Percentiles rank a stretch among this genome's conserved stretches.
phyloP scores from a whole-genome alignment of 768 basidiomycete species.

The Boletellus ananiceps region DNA sequence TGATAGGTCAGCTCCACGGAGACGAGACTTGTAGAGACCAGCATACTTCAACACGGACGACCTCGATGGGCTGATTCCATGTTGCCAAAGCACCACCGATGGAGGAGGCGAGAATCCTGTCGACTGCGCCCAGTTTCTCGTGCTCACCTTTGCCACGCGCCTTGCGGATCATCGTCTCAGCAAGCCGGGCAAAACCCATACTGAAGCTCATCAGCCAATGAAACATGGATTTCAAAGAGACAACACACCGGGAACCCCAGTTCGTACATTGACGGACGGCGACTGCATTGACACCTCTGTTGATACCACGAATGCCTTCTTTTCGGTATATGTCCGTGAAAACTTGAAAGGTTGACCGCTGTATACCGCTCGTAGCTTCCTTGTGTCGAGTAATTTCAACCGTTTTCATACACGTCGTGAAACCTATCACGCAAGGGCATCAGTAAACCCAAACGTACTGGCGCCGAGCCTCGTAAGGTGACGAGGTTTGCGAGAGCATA shows the following conservation, averaged over 20 bases:
- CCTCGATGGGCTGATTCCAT: conserved; percentile 99
- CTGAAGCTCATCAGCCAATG: conserved; percentile 36
- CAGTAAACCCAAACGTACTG: conserved; percentile 4
- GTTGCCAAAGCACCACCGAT: conserved; percentile 94
- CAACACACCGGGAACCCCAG: conserved; percentile 80
- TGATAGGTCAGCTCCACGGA: conserved; percentile 4
- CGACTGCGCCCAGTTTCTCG: conserved; percentile 67
- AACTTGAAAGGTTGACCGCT: conserved; percentile 91
- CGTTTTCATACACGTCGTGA: conserved; percentile 99
- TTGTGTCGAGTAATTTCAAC: conserved; percentile 97
- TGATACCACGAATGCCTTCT: conserved; percentile 93
- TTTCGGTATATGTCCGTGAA: conserved; percentile 92
- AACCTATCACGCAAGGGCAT: conserved; percentile 48
- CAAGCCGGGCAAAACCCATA: conserved; percentile 94
- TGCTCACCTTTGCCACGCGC: conserved; percentile 73
- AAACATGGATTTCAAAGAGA: background rate
- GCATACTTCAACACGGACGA: conserved; percentile 87
- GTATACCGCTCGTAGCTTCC: conserved; percentile 75
- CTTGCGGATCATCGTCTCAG: conserved; percentile 75
- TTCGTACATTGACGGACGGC: conserved; percentile 90
- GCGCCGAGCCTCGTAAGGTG: conserved; percentile 10
- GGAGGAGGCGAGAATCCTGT: conserved; percentile 86
- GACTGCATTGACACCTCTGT: conserved; percentile 98
- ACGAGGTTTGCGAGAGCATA: conserved; percentile 8
- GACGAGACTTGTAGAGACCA: background rate